Evolutionary conservation across 345 rosid species (phyloP), one percentile per base, ranked within the genome.

Genomic region (Excoecaria agallocha): DNA sequence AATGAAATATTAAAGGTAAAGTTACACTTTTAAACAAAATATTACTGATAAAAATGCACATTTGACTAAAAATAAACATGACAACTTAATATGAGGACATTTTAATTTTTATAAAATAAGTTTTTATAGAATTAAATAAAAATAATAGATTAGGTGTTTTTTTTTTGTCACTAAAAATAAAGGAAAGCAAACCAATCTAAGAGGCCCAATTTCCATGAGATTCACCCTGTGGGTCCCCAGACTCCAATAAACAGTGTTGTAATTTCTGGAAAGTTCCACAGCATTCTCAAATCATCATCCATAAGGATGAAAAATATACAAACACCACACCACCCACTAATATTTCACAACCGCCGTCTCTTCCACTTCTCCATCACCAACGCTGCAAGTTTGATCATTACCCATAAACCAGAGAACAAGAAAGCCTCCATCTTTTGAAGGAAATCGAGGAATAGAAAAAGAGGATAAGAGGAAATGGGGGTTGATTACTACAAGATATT

Each of bases 401-500:
- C 57, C 46, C 66, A 19, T 39, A 1, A 43, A 43, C 48, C 8
- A 43, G 7, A 43, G 45, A 41, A 41, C 7, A 0, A 37, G 45
- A 37, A 8, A 57, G 8, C 13, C 38, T 9, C 11, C 2, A 8
- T 48, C 43, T 30, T 3, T 8, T 2, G 71, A 12, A 56, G 2
- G 13, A 58, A 19, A 3, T 20, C 17, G 20, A 57, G 43, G 51
- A 69, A 22, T 41, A 63, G 22, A 68, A 60, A 68, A 68, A 66
- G 54, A 24, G 20, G 25, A 75, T 41, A n/a, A 48, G 39, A 43
- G 48, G 7, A 48, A 45, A 78, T 78, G 81, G 81, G 78, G 37
- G 74, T 69, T n/a, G 71, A 78, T 78, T 78, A 78, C 64, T 78
- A 78, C 57, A 74, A 78, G 77, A 19, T 78, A n/a, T 56, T 78